These are phyloP conservation scores for Leccinum pseudoinsigne DNA, from an alignment of 1,284 basidiomycete genomes.

Conservation along the genomic window DNA sequence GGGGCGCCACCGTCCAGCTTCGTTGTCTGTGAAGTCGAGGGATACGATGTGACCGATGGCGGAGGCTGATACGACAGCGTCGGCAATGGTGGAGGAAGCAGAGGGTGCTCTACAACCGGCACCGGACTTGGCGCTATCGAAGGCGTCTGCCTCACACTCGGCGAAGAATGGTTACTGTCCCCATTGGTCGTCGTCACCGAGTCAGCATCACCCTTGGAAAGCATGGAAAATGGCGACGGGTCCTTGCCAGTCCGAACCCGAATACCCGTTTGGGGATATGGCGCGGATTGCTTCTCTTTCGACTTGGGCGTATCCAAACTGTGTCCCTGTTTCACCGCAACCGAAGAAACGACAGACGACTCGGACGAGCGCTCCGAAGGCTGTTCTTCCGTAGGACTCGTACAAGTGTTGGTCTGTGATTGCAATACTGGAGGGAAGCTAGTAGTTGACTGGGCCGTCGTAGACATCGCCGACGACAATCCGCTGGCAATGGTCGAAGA, in stretches of 20 bases:
- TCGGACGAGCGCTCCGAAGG: constrained; percentile 10
- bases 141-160: constrained; percentile 11
- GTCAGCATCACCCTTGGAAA: constrained; percentile 5
- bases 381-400: constrained; percentile 16
- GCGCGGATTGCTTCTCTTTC: constrained; percentile 35
- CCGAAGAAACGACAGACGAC: constrained; percentile 6
- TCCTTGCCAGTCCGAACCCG: constrained; percentile 43
- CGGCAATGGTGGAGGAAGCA: constrained; percentile 16
- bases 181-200: background rate
- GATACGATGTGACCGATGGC: constrained; percentile 10
- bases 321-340: constrained; percentile 12
- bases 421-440: background rate
- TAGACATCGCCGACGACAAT: background rate
- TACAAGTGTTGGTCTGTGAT: background rate
- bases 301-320: constrained; percentile 22
- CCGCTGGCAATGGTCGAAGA: constrained; percentile 10
- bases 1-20: constrained; percentile 18
- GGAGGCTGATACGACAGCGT: background rate
- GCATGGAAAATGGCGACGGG: constrained; percentile 24
- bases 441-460: background rate
- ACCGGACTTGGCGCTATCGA: constrained; percentile 19
- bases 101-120: constrained; percentile 9
- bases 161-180: constrained; percentile 8
- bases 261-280: constrained; percentile 45
- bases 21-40: constrained; percentile 11